These are phyloP conservation scores for Blastobotrys muscicola DNA, from an alignment of 805 yeast genomes.

Conservation along the genomic window DNA sequence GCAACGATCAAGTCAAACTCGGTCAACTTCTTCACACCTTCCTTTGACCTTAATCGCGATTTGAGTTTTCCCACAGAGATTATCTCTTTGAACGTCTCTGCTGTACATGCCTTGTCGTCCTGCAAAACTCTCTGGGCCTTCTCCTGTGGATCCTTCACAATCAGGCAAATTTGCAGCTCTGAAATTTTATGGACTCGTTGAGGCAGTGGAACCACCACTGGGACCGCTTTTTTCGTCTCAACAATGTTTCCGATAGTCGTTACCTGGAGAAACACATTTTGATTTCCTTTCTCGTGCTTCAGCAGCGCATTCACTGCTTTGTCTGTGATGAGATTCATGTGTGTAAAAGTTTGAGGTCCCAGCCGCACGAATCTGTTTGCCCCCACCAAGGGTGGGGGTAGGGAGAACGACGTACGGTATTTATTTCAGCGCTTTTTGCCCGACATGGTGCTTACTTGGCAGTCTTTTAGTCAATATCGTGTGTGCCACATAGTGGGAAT, in stretches of 20 bases:
- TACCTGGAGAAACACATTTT: constrained; percentile 13
- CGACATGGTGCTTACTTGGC: no score
- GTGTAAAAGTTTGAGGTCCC: background rate
- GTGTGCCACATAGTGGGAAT: no score
- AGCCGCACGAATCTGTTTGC: no score
- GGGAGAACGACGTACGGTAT: no score
- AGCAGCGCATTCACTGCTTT: constrained; percentile 12
- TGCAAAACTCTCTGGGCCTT: constrained; percentile 43
- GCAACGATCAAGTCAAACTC: constrained; percentile 49
- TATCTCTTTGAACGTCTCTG: constrained; percentile 53
- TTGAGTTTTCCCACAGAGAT: constrained; percentile 50
- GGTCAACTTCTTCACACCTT: constrained; percentile 43
- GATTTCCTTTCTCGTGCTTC: constrained; percentile 4
- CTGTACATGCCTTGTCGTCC: constrained; percentile 43
- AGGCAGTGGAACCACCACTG: constrained; percentile 14
- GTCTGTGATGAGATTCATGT: background rate
- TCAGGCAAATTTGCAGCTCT: constrained; percentile 27
- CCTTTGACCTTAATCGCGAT: constrained; percentile 35
- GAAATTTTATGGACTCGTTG: constrained; percentile 13
- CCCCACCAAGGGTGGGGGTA: no score
- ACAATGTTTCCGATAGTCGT: constrained; percentile 6
- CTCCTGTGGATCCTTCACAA: constrained; percentile 67
- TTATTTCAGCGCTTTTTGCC: no score
- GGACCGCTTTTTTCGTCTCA: constrained; percentile 6
- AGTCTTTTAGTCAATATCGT: no score